These are phyloP conservation scores for Pleurotus tuoliensis DNA, from an alignment of 768 basidiomycete genomes.

Conservation along the genomic window DNA sequence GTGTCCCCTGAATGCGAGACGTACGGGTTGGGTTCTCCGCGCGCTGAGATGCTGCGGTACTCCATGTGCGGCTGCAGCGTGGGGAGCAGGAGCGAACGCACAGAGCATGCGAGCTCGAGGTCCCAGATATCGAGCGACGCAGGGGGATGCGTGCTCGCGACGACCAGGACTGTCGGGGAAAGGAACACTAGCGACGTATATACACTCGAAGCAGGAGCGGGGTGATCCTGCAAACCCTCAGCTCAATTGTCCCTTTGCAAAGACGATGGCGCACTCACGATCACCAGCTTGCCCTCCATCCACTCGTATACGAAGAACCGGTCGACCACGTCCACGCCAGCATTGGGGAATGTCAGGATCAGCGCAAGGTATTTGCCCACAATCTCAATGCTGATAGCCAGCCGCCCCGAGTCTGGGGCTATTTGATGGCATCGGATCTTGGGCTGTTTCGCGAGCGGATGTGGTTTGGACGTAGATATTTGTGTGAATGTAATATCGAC, in stretches of 20 bases:
- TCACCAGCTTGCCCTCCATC: conserved; percentile 31
- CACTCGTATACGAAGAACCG: conserved; percentile 40
- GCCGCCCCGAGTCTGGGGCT: conserved; percentile 9
- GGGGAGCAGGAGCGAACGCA: conserved; percentile 15
- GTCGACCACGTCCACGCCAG: conserved; percentile 15
- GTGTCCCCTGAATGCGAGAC: conserved; percentile 2
- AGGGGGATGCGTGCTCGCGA: conserved; percentile 25
- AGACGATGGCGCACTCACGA: conserved; percentile 22
- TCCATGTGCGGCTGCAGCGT: conserved; percentile 18
- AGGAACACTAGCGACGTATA: conserved; percentile 31
- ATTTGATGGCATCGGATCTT: conserved; percentile 3
- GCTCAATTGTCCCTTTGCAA: too few species aligned
- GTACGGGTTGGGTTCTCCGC: conserved; percentile 39
- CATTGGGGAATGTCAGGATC: conserved; percentile 23
- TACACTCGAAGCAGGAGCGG: conserved; percentile 18
- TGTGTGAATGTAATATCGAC: conserved; percentile 14
- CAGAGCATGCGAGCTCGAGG: conserved; percentile 11
- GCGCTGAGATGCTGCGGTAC: conserved; percentile 27
- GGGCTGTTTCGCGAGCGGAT: conserved; percentile 11
- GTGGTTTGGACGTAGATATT: conserved; percentile 16
- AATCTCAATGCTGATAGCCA: conserved; percentile 39
- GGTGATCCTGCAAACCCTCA: conserved; percentile 10
- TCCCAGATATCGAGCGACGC: conserved; percentile 32
- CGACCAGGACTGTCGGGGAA: conserved; percentile 25
- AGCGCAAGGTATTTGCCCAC: conserved; percentile 42